A percentile compares a stretch with the other conserved stretches of the same genome.
phyloP scores from a whole-genome alignment of 306 rosid genomes.

The Neltuma alba region DNA sequence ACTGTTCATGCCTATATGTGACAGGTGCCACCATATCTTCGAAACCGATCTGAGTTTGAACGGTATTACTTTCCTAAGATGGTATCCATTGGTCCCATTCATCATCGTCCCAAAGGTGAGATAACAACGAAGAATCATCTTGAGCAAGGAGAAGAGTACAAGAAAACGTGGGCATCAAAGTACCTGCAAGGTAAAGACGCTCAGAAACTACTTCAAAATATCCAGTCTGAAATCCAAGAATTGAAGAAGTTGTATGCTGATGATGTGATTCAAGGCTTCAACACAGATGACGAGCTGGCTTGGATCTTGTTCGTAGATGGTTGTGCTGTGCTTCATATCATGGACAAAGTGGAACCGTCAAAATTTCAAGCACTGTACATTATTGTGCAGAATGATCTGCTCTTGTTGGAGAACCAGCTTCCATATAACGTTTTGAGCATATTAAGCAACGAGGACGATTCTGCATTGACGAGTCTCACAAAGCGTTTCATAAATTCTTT shows the following conservation, averaged over 20 bases:
- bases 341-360: neutral
- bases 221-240: neutral
- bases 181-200: neutral
- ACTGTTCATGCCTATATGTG: no score
- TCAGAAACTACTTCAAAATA: neutral
- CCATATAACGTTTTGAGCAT: neutral
- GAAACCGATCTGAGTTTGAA: neutral
- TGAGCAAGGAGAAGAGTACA: neutral
- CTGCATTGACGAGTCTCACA: neutral
- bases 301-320: constrained; percentile 35
- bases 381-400: neutral
- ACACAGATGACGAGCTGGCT: neutral
- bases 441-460: neutral
- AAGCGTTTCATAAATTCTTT: no score
- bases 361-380: neutral
- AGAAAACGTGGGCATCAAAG: neutral
- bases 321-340: constrained; percentile 26
- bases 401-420: neutral
- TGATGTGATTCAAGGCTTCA: neutral
- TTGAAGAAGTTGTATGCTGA: neutral
- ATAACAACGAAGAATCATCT: no score
- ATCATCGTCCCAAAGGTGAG: neutral
- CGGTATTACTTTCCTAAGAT: neutral
- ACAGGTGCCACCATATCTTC: neutral
- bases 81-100: neutral